phyloP scores from a whole-genome alignment of 108 stramenopile species.

The Poteriospumella lacustris region DNA sequence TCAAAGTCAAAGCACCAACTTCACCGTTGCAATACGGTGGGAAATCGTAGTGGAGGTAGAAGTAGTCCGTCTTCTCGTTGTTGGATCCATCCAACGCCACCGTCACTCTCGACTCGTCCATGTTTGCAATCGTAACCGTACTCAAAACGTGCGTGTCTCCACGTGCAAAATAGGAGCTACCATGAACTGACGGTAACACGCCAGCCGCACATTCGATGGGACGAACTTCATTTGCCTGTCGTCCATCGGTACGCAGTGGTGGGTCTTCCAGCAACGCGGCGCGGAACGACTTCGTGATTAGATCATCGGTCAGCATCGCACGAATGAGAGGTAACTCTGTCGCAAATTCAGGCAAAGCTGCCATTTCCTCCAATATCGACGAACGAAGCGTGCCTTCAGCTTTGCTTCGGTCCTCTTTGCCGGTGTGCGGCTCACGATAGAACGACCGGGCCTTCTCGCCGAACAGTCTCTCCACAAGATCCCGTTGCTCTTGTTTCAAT shows the following conservation, averaged over 20 bases:
- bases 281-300: no score
- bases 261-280: no score
- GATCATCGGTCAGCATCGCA: no score
- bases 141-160: conserved; percentile 78
- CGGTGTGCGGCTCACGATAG: no score
- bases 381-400: no score
- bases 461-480: no score
- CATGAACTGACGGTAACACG: conserved; percentile 58
- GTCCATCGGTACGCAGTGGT: conserved; percentile 21
- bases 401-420: no score
- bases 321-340: no score
- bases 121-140: conserved; percentile 57
- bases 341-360: no score
- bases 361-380: no score
- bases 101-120: background rate
- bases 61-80: background rate
- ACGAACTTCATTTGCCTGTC: background rate
- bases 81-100: background rate
- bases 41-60: conserved; percentile 79
- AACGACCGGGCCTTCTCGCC: no score
- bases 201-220: background rate
- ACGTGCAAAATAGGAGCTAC: conserved; percentile 68
- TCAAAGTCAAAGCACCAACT: conserved; percentile 46
- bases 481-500: no score
- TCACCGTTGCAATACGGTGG: conserved; percentile 66